A percentile compares a stretch with the other conserved stretches of the same genome.
These are phyloP conservation scores for Candida sanyiensis DNA, from an alignment of 805 yeast genomes.

Conservation along the genomic window DNA sequence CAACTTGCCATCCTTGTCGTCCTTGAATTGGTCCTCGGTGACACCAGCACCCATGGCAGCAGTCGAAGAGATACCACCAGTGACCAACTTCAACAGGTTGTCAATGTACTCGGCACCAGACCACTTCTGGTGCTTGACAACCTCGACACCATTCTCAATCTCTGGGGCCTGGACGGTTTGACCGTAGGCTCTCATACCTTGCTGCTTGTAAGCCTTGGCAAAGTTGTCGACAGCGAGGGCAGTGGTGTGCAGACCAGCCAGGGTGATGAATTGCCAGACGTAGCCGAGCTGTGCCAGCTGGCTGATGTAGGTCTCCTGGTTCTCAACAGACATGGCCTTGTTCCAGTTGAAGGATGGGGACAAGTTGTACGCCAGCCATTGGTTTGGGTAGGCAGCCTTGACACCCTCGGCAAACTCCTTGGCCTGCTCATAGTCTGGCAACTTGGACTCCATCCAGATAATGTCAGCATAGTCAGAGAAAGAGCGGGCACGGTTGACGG, in stretches of 20 bases:
- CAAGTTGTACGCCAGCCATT: constrained; percentile 54
- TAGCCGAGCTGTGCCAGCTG: constrained; percentile 53
- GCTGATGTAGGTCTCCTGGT: constrained; percentile 43
- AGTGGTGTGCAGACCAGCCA: constrained; percentile 53
- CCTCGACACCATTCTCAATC: constrained; percentile 41
- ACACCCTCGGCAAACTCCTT: constrained; percentile 34
- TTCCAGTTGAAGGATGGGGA: constrained; percentile 60
- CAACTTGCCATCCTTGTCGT: constrained; percentile 16
- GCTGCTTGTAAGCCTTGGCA: constrained; percentile 43
- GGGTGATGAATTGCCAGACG: constrained; percentile 52
- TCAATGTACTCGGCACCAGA: constrained; percentile 72
- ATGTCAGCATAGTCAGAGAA: constrained; percentile 56
- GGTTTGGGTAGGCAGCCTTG: constrained; percentile 42
- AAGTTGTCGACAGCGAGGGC: constrained; percentile 47
- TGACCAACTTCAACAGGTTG: constrained; percentile 78
- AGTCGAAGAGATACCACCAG: constrained; percentile 92
- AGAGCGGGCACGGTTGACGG: constrained; percentile 46
- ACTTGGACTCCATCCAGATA: constrained; percentile 59
- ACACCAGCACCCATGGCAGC: constrained; percentile 99
- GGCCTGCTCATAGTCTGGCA: constrained; percentile 42
- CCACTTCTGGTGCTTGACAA: constrained; percentile 58
- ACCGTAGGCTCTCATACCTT: constrained; percentile 59
- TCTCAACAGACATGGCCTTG: constrained; percentile 51
- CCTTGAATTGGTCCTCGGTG: constrained; percentile 90
- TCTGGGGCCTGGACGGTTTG: constrained; percentile 45